A percentile compares a stretch with the other conserved stretches of the same genome.
Evolutionary conservation across 106 monocot species (phyloP).

Genomic region (Allium sativum): DNA sequence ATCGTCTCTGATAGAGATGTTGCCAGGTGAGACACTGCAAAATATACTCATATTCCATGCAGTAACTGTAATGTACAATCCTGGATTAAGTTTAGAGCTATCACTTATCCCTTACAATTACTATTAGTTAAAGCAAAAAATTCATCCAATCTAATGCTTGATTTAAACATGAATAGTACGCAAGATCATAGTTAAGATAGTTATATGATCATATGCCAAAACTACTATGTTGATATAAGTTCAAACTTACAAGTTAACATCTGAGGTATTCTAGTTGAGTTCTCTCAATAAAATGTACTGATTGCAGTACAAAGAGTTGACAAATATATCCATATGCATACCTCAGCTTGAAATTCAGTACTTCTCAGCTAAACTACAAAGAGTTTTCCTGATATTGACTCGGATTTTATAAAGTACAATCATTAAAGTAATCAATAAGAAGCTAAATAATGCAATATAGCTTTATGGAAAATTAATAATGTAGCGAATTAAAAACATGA

Average conservation of each 20-base stretch:
- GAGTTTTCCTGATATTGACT: conserved; percentile 48
- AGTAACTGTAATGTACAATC: conserved; percentile 9
- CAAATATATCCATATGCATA: conserved; percentile 67
- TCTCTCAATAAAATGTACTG: conserved; percentile 69
- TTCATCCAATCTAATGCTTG: conserved; percentile 96
- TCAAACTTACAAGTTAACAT: no score
- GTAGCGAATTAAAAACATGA: no score
- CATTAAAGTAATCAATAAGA: not conserved
- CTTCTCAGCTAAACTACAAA: conserved; percentile 51
- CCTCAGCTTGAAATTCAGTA: conserved; percentile 83
- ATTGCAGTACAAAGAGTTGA: conserved; percentile 76
- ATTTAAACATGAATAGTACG: conserved; percentile 1
- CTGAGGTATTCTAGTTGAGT: no score
- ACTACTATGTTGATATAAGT: no score
- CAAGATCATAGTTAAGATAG: no score
- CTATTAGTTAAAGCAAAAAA: conserved; percentile 86
- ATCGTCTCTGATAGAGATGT: conserved; percentile 32
- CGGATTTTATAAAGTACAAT: conserved; percentile 33
- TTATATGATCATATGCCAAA: no score
- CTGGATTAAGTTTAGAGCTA: conserved; percentile 76
- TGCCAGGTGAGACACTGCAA: conserved; percentile 1
- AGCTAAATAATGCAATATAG: no score
- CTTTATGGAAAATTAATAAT: no score
- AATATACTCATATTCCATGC: not conserved
- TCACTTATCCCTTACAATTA: conserved; percentile 87